Evolutionary conservation across 441 rosid genomes (phyloP), one percentile per base, ranked within the genome.

Genomic region (Erodium moschatum): DNA sequence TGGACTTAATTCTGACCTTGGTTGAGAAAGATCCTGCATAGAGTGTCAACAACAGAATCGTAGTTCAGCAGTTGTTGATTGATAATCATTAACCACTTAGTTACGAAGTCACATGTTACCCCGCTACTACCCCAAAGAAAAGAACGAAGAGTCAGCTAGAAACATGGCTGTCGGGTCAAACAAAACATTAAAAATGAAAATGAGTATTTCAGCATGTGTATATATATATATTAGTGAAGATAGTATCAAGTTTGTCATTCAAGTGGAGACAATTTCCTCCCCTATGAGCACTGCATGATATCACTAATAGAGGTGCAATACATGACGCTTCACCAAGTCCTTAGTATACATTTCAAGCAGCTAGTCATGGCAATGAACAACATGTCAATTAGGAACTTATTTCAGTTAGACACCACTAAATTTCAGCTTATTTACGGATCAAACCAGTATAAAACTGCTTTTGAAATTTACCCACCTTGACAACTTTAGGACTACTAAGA

Each of bases 11-110:
- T 93, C 98, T 24, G 91, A 84, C 64, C 72, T 81, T 62, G 92
- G 90, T 80, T 84, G 90, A 70, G 92, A 81, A 72, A 93, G 86
- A 81, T 86, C 97, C 97, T 93, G 87, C 67, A 31, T 9, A 58
- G 10, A 8, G 81, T 58, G 71, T 67, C 24, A 29, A 72, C 73
- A 29, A 72, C 72, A 75, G 21, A 75, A 52, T 5, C 9, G 65
- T 68, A 67, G 65, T 18, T 35, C 46, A 61, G 24, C 52, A 68
- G 16, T 20, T 3, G 40, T 48, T 64, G 52, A 24, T 24, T 46
- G 52, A 13, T 46, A 46, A 9, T 46, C 50, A 44, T 6, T 2
- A 44, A 44, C 50, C 27, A 2, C 27, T 44, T 44, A 44, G 3
- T 44, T 13, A 46, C 52, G 12, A 46, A 12, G 9, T 46, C 52